Conservation (phyloP, 768 basidiomycete genomes). For the Mycena galericulata region DNA sequence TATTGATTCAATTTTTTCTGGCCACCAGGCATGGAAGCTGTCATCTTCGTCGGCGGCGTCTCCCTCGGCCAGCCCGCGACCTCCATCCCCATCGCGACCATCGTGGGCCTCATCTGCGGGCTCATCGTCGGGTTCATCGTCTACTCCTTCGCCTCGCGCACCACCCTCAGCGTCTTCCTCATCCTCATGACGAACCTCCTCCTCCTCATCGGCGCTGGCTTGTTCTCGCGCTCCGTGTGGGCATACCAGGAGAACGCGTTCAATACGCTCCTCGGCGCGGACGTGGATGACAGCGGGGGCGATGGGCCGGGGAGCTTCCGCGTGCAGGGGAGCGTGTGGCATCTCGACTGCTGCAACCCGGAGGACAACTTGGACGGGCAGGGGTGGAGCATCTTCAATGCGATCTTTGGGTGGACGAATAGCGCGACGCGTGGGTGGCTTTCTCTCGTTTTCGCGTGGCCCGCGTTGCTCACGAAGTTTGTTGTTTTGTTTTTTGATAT, state of each 20-base stretch:
- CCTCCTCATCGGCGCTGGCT: slow-evolving; percentile 93
- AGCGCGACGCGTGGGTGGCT: slow-evolving; percentile 70
- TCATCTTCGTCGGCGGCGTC: slow-evolving; percentile 95
- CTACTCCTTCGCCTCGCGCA: slow-evolving; percentile 82
- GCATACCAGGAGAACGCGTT: slow-evolving; percentile 79
- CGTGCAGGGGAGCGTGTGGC: slow-evolving; percentile 89
- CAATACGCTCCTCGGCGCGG: slow-evolving; percentile 75
- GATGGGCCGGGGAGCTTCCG: slow-evolving; percentile 88
- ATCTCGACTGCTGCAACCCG: slow-evolving; percentile 84
- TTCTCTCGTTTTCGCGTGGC: neutral
- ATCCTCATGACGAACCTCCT: slow-evolving; percentile 92
- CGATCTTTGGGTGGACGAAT: slow-evolving; percentile 91
- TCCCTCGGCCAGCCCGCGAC: slow-evolving; percentile 85
- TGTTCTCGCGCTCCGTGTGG: slow-evolving; percentile 85
- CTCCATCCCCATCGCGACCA: slow-evolving; percentile 91
- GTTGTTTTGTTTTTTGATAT: neutral
- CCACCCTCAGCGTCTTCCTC: slow-evolving; percentile 88
- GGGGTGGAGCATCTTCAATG: slow-evolving; percentile 87
- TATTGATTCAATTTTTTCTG: too few species aligned
- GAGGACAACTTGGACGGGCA: slow-evolving; percentile 60
- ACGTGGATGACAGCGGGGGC: slow-evolving; percentile 75
- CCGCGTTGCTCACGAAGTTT: neutral
- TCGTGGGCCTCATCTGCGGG: slow-evolving; percentile 86
- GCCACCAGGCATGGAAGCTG: slow-evolving; percentile 89
- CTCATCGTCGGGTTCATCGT: slow-evolving; percentile 79